A percentile compares a stretch with the other conserved stretches of the same genome.
phyloP scores from a whole-genome alignment of 2,329 filamentous ascomycete species.

The Apiospora saccharicola region DNA sequence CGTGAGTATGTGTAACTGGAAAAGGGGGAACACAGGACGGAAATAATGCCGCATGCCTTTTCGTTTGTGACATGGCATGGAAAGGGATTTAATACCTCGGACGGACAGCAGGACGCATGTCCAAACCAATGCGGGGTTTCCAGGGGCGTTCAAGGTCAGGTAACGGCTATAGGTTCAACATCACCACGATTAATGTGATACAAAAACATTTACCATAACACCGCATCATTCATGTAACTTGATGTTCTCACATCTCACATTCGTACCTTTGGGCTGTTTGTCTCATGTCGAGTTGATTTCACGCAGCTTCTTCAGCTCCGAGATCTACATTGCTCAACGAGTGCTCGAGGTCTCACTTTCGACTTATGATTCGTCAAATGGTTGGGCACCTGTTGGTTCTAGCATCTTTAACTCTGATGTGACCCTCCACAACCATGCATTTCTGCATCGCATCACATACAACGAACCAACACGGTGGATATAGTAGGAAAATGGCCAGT shows the following conservation, averaged over 20 bases:
- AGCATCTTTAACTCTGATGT: not conserved
- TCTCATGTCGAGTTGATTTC: not conserved
- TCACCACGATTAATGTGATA: not conserved
- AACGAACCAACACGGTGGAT: not conserved
- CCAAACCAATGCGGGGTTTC: not conserved
- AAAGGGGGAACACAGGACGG: not conserved
- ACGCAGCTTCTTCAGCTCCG: not conserved
- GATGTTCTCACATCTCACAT: not conserved
- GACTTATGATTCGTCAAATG: not conserved
- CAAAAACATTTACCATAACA: not conserved
- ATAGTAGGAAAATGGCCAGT: not conserved
- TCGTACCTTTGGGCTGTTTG: not conserved
- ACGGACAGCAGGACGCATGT: not conserved
- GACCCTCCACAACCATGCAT: not conserved
- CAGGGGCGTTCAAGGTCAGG: not conserved
- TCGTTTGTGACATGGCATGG: not conserved
- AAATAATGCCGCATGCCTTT: slow-evolving; percentile 1
- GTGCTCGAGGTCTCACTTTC: not conserved
- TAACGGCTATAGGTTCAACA: not conserved
- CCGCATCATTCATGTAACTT: not conserved
- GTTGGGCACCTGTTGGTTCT: not conserved
- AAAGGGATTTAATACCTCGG: not conserved
- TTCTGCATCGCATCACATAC: not conserved
- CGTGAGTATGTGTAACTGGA: slow-evolving; percentile 26
- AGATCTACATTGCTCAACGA: not conserved